These are phyloP conservation scores for Leishmania gerbilli DNA, from an alignment of 208 protist genomes.

Conservation along the genomic window DNA sequence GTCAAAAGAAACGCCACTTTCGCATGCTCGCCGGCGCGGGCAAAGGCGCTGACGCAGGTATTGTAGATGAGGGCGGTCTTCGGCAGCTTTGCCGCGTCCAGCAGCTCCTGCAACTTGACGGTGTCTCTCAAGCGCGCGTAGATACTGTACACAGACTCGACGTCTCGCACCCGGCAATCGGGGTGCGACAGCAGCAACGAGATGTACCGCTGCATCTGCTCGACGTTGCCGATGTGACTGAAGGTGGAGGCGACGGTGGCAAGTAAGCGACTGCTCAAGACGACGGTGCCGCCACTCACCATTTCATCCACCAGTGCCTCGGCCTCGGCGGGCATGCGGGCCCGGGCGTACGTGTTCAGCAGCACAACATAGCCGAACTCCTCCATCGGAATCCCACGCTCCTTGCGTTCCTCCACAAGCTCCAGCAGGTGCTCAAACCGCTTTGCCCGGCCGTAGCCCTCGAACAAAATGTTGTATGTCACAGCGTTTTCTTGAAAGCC, in stretches of 20 bases:
- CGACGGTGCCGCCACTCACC: conserved; percentile 51
- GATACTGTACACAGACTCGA: conserved; percentile 85
- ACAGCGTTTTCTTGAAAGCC: conserved; percentile 83
- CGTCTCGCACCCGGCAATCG: conserved; percentile 68
- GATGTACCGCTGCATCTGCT: conserved; percentile 84
- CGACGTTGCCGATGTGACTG: conserved; percentile 62
- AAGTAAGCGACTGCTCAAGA: conserved; percentile 78
- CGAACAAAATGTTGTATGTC: conserved; percentile 91
- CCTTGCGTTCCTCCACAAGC: conserved; percentile 74
- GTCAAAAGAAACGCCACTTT: conserved; percentile 81
- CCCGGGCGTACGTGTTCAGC: conserved; percentile 82
- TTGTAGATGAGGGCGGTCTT: conserved; percentile 87
- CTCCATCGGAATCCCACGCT: conserved; percentile 80
- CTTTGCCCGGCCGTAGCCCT: conserved; percentile 89
- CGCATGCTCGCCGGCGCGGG: conserved; percentile 79
- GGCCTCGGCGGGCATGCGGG: conserved; percentile 70
- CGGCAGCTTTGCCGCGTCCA: conserved; percentile 65
- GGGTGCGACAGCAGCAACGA: conserved; percentile 73
- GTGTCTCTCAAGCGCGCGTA: conserved; percentile 84
- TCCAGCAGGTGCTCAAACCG: conserved; percentile 85
- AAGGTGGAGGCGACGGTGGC: conserved; percentile 76
- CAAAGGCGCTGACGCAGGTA: conserved; percentile 83
- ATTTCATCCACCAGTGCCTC: conserved; percentile 78
- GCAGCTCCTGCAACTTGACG: conserved; percentile 80
- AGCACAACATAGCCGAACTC: conserved; percentile 87